Percentiles rank a stretch among this genome's conserved stretches.
Conservation (phyloP, 805 yeast species). For the Metschnikowia kunwiensis region DNA sequence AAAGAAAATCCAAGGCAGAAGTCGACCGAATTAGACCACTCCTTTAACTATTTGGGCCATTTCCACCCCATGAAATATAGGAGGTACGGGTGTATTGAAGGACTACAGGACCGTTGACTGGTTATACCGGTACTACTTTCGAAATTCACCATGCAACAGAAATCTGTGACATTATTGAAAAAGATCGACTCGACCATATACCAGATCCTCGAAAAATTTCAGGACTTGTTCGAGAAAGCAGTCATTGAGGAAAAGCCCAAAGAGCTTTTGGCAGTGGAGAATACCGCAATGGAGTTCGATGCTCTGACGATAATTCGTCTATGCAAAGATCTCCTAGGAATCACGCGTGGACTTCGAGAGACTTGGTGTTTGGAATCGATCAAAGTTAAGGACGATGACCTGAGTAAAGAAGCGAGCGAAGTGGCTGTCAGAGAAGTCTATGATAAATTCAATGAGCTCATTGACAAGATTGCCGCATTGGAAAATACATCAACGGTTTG, state of each 20-base stretch:
- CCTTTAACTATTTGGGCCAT: no score
- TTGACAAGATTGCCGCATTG: conserved; percentile 15
- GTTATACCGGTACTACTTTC: no score
- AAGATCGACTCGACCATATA: conserved; percentile 52
- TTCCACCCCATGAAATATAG: no score
- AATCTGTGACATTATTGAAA: conserved; percentile 39
- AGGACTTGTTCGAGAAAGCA: conserved; percentile 50
- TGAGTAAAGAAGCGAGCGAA: conserved; percentile 17
- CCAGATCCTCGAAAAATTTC: conserved; percentile 49
- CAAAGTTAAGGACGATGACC: conserved; percentile 28
- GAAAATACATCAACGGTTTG: conserved; percentile 2
- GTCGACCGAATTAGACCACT: no score
- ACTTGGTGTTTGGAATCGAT: conserved; percentile 57
- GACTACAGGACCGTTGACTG: no score
- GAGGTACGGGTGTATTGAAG: no score
- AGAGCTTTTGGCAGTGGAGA: conserved; percentile 48
- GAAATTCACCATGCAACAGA: conserved; percentile 56
- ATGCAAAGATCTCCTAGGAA: conserved; percentile 49
- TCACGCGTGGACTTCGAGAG: conserved; percentile 50
- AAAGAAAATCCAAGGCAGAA: no score
- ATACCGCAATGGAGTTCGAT: conserved; percentile 53
- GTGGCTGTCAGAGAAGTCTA: conserved; percentile 26
- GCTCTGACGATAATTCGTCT: conserved; percentile 49
- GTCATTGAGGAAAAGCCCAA: conserved; percentile 39
- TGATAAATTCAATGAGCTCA: conserved; percentile 26